phyloP scores from a whole-genome alignment of 345 rosid genomes.

The Murraya paniculata region DNA sequence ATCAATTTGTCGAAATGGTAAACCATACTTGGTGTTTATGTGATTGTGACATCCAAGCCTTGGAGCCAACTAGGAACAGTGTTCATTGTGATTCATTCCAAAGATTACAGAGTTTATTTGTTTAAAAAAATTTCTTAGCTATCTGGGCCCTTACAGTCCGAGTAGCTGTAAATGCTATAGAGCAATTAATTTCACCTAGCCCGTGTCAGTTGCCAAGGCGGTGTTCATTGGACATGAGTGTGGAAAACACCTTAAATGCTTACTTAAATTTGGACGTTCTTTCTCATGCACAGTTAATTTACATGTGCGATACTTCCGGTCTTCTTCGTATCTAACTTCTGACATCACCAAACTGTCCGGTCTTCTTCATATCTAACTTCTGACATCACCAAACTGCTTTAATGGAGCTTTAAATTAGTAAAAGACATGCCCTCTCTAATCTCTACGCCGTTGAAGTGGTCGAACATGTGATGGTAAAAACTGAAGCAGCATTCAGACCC shows the following conservation, averaged over 20 bases:
- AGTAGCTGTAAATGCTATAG: not conserved
- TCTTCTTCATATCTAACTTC: slow-evolving; percentile 30
- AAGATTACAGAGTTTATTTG: not conserved
- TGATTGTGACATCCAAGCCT: not conserved
- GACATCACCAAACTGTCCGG: slow-evolving; percentile 28
- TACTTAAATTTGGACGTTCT: not conserved
- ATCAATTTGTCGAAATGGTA: not conserved
- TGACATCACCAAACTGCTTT: slow-evolving; percentile 38
- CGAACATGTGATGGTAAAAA: not conserved
- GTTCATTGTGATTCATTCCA: not conserved
- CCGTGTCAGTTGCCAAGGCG: not conserved
- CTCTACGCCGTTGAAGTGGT: not conserved
- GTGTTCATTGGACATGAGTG: not conserved
- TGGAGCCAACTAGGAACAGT: not conserved
- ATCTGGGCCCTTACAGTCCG: not conserved
- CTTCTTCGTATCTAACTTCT: slow-evolving; percentile 31
- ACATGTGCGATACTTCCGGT: not conserved
- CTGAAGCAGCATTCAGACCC: not conserved
- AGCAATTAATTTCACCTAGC: not conserved
- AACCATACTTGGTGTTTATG: not conserved
- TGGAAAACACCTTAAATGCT: slow-evolving; percentile 11
- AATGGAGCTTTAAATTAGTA: slow-evolving; percentile 38
- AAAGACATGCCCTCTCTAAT: too few relatives aligned
- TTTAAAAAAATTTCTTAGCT: too few relatives aligned
- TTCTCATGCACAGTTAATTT: not conserved